A percentile compares a stretch with the other conserved stretches of the same genome.
These are phyloP conservation scores for Nematocida sp. DNA, from an alignment of 371 early-diverging fungal genomes.

Conservation along the genomic window DNA sequence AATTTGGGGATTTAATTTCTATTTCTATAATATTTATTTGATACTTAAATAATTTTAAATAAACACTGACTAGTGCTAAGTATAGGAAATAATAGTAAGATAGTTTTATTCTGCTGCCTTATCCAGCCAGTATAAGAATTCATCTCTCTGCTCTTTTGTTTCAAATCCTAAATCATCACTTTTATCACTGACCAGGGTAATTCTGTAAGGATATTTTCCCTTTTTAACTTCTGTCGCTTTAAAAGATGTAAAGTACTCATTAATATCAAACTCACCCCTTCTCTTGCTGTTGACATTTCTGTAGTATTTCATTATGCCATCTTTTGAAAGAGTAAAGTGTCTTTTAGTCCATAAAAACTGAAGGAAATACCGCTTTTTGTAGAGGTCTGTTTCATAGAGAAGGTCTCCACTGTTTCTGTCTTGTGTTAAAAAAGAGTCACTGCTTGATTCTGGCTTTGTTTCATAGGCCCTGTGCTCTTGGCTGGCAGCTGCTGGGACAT, in stretches of 20 bases:
- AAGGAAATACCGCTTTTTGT: slow-evolving; percentile 49
- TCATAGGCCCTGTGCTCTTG: background rate
- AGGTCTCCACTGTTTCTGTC: slow-evolving; percentile 33
- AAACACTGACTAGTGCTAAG: too few species aligned
- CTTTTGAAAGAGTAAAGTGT: slow-evolving; percentile 56
- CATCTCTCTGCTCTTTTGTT: slow-evolving; percentile 51
- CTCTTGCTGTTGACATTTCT: slow-evolving; percentile 31
- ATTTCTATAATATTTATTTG: too few species aligned
- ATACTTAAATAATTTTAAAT: too few species aligned
- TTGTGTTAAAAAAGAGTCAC: background rate
- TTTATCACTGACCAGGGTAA: slow-evolving; percentile 30
- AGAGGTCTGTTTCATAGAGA: slow-evolving; percentile 39
- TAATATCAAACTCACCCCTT: slow-evolving; percentile 47
- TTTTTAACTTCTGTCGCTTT: background rate
- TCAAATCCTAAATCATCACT: slow-evolving; percentile 52
- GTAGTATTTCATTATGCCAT: slow-evolving; percentile 56
- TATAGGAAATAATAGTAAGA: background rate
- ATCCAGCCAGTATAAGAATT: slow-evolving; percentile 53
- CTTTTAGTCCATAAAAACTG: slow-evolving; percentile 60
- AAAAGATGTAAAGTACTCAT: slow-evolving; percentile 20
- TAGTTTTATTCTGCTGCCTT: slow-evolving; percentile 8
- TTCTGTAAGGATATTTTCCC: slow-evolving; percentile 27
- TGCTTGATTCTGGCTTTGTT: slow-evolving; percentile 12
- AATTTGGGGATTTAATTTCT: too few species aligned
- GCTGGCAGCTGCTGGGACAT: background rate